These are phyloP conservation scores for Hansenula lynferdii DNA, from an alignment of 1,139 yeast genomes.

Conservation along the genomic window DNA sequence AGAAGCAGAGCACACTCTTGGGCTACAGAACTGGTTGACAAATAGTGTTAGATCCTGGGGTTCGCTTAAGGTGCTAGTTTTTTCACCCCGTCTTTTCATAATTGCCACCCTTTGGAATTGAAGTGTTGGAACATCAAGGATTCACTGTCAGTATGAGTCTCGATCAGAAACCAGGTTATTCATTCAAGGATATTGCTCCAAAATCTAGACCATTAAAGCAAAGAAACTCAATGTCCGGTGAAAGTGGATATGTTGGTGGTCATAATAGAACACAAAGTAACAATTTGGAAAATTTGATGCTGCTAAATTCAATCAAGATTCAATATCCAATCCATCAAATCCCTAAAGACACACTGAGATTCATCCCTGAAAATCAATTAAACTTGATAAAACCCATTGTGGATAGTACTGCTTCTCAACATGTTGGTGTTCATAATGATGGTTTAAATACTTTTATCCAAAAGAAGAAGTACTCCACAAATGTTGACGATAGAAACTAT, in stretches of 20 bases:
- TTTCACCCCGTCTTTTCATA: too few species aligned
- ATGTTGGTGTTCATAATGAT: not conserved
- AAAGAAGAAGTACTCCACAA: constrained; percentile 63
- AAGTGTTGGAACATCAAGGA: too few species aligned
- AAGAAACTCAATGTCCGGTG: too few species aligned
- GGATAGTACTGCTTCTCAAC: too few species aligned
- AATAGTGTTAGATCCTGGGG: too few species aligned
- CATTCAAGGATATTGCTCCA: not conserved
- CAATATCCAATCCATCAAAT: constrained; percentile 25
- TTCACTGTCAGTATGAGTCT: too few species aligned
- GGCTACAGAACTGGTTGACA: too few species aligned
- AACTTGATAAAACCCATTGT: constrained; percentile 23
- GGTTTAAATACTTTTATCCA: constrained; percentile 33
- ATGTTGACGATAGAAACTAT: constrained; percentile 66
- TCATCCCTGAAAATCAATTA: constrained; percentile 28
- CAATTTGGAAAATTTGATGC: not conserved
- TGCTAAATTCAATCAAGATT: constrained; percentile 13
- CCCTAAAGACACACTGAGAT: constrained; percentile 15
- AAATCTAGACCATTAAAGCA: not conserved
- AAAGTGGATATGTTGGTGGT: too few species aligned
- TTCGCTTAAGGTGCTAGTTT: too few species aligned
- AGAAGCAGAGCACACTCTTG: too few species aligned
- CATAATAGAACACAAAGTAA: not conserved
- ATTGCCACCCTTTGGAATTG: too few species aligned
- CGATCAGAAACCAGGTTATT: too few species aligned